phyloP scores from a whole-genome alignment of 805 yeast species.

The Cephaloascus albidus region DNA sequence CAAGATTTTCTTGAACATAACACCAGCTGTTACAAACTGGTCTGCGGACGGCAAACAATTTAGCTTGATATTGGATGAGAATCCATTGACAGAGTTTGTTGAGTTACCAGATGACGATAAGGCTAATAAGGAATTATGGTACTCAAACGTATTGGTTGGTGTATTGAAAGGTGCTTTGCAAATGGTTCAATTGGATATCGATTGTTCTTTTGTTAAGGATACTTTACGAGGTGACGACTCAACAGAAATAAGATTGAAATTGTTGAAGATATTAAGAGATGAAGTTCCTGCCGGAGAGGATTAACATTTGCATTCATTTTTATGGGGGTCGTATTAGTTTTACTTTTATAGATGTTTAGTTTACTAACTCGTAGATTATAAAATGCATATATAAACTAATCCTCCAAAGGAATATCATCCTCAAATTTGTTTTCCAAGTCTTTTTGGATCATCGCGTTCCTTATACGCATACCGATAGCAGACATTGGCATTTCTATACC shows the following conservation, averaged over 20 bases:
- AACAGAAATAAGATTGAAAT: constrained; percentile 71
- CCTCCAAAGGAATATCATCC: neutral
- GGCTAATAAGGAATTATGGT: constrained; percentile 75
- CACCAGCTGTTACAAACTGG: constrained; percentile 74
- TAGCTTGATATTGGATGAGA: constrained; percentile 65
- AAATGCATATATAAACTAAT: no score
- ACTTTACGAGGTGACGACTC: constrained; percentile 70
- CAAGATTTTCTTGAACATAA: constrained; percentile 76
- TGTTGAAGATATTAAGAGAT: constrained; percentile 71
- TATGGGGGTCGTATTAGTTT: no score
- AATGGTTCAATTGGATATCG: constrained; percentile 93
- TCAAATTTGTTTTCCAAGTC: neutral
- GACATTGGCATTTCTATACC: neutral
- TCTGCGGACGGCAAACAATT: constrained; percentile 66
- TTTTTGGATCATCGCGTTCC: neutral
- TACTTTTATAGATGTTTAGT: no score
- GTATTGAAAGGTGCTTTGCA: constrained; percentile 86
- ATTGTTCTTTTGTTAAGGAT: constrained; percentile 72
- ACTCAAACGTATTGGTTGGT: constrained; percentile 84
- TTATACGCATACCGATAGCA: neutral
- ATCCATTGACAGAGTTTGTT: constrained; percentile 91
- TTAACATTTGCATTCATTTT: no score
- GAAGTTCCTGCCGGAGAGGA: constrained; percentile 98
- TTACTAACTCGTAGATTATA: no score
- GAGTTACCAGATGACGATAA: constrained; percentile 80